Base-by-base conservation (phyloP, 805 yeast species). In the Ogataea corticis region DNA sequence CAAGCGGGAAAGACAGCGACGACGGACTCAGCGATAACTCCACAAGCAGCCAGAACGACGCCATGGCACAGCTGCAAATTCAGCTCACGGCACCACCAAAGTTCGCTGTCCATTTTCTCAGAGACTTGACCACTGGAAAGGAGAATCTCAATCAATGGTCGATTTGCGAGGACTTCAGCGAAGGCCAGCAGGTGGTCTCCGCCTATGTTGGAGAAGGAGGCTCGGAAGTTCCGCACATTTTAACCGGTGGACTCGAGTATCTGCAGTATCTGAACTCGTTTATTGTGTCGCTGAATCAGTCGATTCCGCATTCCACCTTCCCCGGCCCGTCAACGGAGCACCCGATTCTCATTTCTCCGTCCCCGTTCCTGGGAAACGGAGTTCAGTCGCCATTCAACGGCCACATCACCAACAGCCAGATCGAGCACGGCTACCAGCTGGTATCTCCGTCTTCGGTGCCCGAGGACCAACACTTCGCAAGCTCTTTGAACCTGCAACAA, bases 131-230 rank as follows among this genome's bases (percentile, higher is more conserved):
- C 5, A 59, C 69, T 7, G 69, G 68, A 2, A 73, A 73, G 50
- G 70, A 75, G 32, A 71, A 75, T 51, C 63, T 73, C 18, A 83
- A 83, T 59, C 86, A 81, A 55, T 84, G 91, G 91, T 82, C 87
- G 1, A 82, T 85, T 19, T 85, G 92, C 64, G 92, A 85, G 46
- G 95, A 87, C 65, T 87, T 87, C 54, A 82, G 88, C 47, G 94
- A 86, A 56, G 91, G 87, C 12, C 89, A 84, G 57, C 92, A 86
- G 59, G 94, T 87, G 5, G 80, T 79, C 44, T 76, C 74, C 46
- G 92, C 94, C 0, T 80, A 70, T 58, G 68, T 73, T 25, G 73
- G 75, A 14, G 77, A 74, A 25, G 81, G 80, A 3, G 87, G 87
- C 2, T 71, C 80, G 3, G 75, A 76, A 16, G 70, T 80, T 12